Evolutionary conservation across 805 yeast genomes (phyloP).

Genomic region (Candida piceae): DNA sequence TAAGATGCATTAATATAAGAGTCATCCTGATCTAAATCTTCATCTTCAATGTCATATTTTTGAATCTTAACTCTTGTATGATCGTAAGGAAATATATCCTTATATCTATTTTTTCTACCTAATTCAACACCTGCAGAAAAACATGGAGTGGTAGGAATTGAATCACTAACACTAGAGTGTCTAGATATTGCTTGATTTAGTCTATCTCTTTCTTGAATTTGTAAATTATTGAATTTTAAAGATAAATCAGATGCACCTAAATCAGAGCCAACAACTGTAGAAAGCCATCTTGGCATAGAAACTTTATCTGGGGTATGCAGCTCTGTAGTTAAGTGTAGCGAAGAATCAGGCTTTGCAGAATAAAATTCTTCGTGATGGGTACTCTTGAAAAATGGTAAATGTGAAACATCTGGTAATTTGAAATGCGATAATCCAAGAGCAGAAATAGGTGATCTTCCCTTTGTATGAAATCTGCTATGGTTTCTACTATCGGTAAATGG

Average conservation of each 20-base stretch:
- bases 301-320: conserved; percentile 17
- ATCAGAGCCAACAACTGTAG: conserved; percentile 30
- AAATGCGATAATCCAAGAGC: conserved; percentile 47
- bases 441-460: conserved; percentile 8
- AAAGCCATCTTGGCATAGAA: conserved; percentile 53
- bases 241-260: conserved; percentile 36
- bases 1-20: conserved; percentile 85
- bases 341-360: conserved; percentile 21
- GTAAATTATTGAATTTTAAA: conserved; percentile 59
- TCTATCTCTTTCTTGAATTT: conserved; percentile 63
- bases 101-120: conserved; percentile 79
- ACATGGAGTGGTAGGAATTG: conserved; percentile 32
- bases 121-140: conserved; percentile 76
- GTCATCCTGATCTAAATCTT: conserved; percentile 35
- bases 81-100: conserved; percentile 83
- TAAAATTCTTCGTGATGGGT: conserved; percentile 51
- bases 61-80: conserved; percentile 71
- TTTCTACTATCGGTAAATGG: neutral
- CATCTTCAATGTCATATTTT: conserved; percentile 13
- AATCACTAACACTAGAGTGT: conserved; percentile 12
- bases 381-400: conserved; percentile 40
- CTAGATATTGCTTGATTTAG: conserved; percentile 42
- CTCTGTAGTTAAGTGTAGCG: conserved; percentile 22
- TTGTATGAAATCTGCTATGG: neutral
- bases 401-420: conserved; percentile 42